phyloP scores from a whole-genome alignment of 495 filamentous ascomycete genomes.

The Xylaria castorea region DNA sequence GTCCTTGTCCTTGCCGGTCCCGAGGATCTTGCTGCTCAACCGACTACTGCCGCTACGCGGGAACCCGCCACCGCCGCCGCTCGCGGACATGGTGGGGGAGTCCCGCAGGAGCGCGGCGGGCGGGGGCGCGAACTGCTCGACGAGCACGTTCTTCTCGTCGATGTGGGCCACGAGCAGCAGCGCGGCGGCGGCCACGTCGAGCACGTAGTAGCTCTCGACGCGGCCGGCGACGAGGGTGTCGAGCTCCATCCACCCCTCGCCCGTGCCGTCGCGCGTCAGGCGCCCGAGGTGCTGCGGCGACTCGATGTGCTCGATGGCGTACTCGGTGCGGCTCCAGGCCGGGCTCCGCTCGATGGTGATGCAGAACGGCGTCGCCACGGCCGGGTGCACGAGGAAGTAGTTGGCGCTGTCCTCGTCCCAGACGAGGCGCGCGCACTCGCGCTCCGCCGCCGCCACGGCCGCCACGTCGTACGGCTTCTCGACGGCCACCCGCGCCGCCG shows the following conservation, averaged over 20 bases:
- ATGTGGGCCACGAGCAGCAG: constrained; percentile 71
- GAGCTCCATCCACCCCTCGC: constrained; percentile 58
- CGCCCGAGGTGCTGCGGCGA: constrained; percentile 58
- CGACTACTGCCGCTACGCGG: constrained; percentile 41
- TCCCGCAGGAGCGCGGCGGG: constrained; percentile 42
- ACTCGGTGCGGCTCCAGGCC: constrained; percentile 63
- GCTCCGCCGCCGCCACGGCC: constrained; percentile 68
- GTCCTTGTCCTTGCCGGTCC: constrained; percentile 25
- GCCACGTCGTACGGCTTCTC: constrained; percentile 68
- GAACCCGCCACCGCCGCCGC: constrained; percentile 35
- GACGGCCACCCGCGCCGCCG: constrained; percentile 72
- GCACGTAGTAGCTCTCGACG: constrained; percentile 69
- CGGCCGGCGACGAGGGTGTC: constrained; percentile 58
- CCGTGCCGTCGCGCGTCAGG: constrained; percentile 59
- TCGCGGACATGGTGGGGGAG: background rate
- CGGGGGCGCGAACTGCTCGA: constrained; percentile 62
- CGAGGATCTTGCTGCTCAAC: constrained; percentile 33
- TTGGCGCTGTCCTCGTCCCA: constrained; percentile 68
- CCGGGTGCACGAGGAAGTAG: constrained; percentile 77
- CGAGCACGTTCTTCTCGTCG: constrained; percentile 56
- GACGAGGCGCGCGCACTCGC: constrained; percentile 73
- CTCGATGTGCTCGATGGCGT: constrained; percentile 67
- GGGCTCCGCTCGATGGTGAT: constrained; percentile 57
- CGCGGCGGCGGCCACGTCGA: constrained; percentile 76
- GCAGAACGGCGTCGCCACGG: constrained; percentile 64